Percentiles rank a stretch among this genome's conserved stretches.
phyloP scores from a whole-genome alignment of 2,329 filamentous ascomycete species.

The Ophiocordyceps australis region DNA sequence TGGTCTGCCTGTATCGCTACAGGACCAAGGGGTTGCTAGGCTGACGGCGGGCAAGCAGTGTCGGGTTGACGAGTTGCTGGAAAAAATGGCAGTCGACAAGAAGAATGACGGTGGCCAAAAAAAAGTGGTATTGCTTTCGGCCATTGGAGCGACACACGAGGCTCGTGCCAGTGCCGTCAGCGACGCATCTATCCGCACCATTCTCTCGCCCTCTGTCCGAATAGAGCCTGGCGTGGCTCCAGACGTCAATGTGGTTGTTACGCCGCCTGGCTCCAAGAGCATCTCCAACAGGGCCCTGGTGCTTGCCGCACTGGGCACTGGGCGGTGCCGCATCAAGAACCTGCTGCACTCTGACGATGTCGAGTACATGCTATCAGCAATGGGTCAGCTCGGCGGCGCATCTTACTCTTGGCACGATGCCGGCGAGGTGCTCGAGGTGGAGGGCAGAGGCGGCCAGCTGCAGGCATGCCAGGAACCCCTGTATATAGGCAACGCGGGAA shows the following conservation, averaged over 20 bases:
- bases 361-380: conserved; percentile 91
- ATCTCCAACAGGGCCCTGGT: conserved; percentile 91
- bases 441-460: conserved; percentile 77
- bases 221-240: conserved; percentile 55
- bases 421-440: conserved; percentile 77
- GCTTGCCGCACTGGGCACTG: conserved; percentile 76
- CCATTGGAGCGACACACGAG: conserved; percentile 78
- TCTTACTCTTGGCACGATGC: conserved; percentile 88
- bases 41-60: conserved; percentile 77
- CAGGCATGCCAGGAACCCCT: conserved; percentile 58
- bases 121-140: conserved; percentile 83
- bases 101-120: conserved; percentile 94
- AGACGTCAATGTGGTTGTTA: conserved; percentile 52
- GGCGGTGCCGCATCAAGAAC: conserved; percentile 77
- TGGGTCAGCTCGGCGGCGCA: conserved; percentile 67
- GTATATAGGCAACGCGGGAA: conserved; percentile 93
- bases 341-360: conserved; percentile 92
- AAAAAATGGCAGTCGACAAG: conserved; percentile 96
- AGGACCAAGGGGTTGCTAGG: conserved; percentile 67
- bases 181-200: conserved; percentile 65
- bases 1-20: conserved; percentile 67
- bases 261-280: conserved; percentile 89
- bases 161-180: conserved; percentile 77
- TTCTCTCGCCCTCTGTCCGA: conserved; percentile 62
- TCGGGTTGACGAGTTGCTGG: conserved; percentile 66